phyloP scores from a whole-genome alignment of 2,329 filamentous ascomycete genomes.

The Nothophaeocryptopus gaeumannii region DNA sequence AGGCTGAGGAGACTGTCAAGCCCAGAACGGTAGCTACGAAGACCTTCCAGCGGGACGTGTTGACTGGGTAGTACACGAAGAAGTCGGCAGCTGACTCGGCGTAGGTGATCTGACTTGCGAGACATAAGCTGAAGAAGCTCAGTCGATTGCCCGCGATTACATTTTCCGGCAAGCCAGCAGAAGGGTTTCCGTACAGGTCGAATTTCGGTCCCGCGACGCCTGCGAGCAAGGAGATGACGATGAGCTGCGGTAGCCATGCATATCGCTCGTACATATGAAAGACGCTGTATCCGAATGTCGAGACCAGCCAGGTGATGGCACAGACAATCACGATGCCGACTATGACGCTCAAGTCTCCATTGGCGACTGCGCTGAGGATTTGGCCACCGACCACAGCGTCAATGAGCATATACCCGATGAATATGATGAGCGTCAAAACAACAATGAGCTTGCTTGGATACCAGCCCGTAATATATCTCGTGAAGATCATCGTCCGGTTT shows the following conservation, averaged over 20 bases:
- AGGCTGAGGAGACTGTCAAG: constrained; percentile 57
- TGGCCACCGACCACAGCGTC: constrained; percentile 66
- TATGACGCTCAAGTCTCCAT: constrained; percentile 61
- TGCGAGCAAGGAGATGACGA: constrained; percentile 60
- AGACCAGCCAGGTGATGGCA: constrained; percentile 61
- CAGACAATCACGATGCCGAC: constrained; percentile 67
- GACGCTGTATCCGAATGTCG: constrained; percentile 64
- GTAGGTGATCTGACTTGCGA: constrained; percentile 64
- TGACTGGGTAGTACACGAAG: constrained; percentile 63
- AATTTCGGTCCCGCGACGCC: constrained; percentile 61
- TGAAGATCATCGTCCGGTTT: constrained; percentile 61
- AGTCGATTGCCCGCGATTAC: constrained; percentile 58
- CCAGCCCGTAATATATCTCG: constrained; percentile 63
- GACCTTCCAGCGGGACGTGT: constrained; percentile 51
- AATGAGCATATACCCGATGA: constrained; percentile 60
- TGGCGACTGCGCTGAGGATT: constrained; percentile 62
- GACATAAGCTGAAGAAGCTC: constrained; percentile 68
- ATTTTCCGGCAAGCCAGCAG: constrained; percentile 46
- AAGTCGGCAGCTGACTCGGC: constrained; percentile 63
- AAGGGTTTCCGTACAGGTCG: constrained; percentile 50
- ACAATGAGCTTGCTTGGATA: constrained; percentile 64
- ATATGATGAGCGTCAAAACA: constrained; percentile 60
- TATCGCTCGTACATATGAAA: constrained; percentile 69
- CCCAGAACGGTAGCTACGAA: constrained; percentile 58
- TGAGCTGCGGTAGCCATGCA: constrained; percentile 62